Evolutionary conservation across 2,329 filamentous ascomycete species (phyloP).

Genomic region (Hypoxylon sp.): DNA sequence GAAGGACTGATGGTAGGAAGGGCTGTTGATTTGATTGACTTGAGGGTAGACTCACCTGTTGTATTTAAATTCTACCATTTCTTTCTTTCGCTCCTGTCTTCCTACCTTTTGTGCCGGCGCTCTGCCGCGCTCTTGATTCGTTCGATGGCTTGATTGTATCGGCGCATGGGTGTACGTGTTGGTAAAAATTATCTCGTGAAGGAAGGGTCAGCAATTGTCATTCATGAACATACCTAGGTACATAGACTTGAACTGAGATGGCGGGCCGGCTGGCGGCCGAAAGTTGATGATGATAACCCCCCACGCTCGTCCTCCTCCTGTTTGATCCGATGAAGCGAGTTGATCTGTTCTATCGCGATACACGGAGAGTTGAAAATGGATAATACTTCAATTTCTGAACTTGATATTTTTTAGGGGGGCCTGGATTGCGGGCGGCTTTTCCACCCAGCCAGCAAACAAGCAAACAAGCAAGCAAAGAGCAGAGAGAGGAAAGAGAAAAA

Average conservation of each 20-base stretch:
- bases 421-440: background rate
- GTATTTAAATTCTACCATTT: constrained; percentile 34
- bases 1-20: background rate
- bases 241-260: constrained; percentile 30
- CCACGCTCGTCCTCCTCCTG: background rate
- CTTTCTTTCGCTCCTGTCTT: constrained; percentile 27
- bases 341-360: background rate
- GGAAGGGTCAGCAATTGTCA: constrained; percentile 5
- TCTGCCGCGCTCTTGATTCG: background rate
- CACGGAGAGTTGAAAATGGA: constrained; percentile 2
- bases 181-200: constrained; percentile 1
- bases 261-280: constrained; percentile 13
- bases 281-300: constrained; percentile 21
- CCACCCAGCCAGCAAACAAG: too few species aligned
- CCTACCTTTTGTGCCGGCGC: constrained; percentile 1
- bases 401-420: background rate
- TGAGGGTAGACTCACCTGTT: constrained; percentile 26
- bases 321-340: constrained; percentile 1
- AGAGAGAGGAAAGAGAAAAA: constrained; percentile 4
- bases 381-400: constrained; percentile 7
- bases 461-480: background rate
- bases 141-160: constrained; percentile 27
- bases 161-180: constrained; percentile 3
- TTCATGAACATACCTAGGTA: constrained; percentile 35
- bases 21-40: background rate